These are phyloP conservation scores for Papiliotrema nemorosa DNA, from an alignment of 1,284 basidiomycete genomes.

Conservation along the genomic window DNA sequence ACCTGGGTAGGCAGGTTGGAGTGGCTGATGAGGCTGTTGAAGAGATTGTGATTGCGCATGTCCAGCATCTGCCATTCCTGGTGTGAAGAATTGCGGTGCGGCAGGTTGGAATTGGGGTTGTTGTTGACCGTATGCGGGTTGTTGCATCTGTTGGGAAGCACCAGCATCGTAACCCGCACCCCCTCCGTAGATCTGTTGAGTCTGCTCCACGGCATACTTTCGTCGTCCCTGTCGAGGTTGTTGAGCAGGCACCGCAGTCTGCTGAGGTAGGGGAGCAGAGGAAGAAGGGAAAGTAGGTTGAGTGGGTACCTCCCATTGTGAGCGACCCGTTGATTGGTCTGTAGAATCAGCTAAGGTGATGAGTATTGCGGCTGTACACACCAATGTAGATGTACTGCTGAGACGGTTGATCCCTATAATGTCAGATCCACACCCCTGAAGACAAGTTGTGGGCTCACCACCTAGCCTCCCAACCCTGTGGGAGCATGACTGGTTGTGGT, in stretches of 20 bases:
- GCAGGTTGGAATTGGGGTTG: constrained; percentile 1
- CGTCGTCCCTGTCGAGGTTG: constrained; percentile 68
- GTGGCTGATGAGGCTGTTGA: constrained; percentile 6
- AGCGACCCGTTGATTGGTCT: constrained; percentile 53
- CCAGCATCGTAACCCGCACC: constrained; percentile 4
- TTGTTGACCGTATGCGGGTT: background rate
- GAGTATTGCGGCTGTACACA: constrained; percentile 38
- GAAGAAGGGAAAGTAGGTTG: constrained; percentile 29
- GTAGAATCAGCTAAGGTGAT: constrained; percentile 10
- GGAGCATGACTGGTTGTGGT: constrained; percentile 13
- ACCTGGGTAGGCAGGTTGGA: constrained; percentile 4
- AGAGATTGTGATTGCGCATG: constrained; percentile 26
- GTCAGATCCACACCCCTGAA: background rate
- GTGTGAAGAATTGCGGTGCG: constrained; percentile 72
- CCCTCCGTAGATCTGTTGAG: constrained; percentile 70
- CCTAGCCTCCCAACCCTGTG: constrained; percentile 80
- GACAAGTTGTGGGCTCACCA: constrained; percentile 58
- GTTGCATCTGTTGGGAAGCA: constrained; percentile 4
- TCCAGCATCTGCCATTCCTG: constrained; percentile 61
- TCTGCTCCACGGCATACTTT: constrained; percentile 86
- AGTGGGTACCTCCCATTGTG: constrained; percentile 64
- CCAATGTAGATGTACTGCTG: constrained; percentile 82
- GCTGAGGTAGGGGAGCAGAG: constrained; percentile 32
- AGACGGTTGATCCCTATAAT: constrained; percentile 68
- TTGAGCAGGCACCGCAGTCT: constrained; percentile 50